These are phyloP conservation scores for Epichloe aotearoae DNA, from an alignment of 2,329 filamentous ascomycete species.

Conservation along the genomic window DNA sequence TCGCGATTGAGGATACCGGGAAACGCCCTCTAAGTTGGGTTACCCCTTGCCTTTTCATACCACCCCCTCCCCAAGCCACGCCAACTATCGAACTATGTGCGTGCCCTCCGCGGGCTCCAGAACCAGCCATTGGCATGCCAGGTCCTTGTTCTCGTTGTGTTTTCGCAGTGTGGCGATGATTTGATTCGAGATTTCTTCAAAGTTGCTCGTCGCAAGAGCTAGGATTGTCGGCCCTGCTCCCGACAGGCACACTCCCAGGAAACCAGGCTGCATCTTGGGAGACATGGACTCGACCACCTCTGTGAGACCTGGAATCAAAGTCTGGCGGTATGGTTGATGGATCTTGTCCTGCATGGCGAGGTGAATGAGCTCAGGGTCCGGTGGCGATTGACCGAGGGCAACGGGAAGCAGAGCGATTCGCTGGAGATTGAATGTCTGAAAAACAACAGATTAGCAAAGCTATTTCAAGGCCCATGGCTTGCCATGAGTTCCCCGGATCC, in stretches of 20 bases:
- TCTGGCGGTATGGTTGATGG: conserved; percentile 90
- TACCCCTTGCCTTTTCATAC: background rate
- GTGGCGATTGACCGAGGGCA: conserved; percentile 77
- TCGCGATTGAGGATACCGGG: background rate
- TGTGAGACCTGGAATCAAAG: conserved; percentile 78
- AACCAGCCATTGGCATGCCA: conserved; percentile 75
- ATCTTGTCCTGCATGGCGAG: conserved; percentile 98
- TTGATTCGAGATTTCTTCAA: conserved; percentile 69
- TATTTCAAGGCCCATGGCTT: background rate
- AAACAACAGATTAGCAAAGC: background rate
- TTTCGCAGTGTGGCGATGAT: conserved; percentile 63
- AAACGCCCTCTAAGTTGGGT: background rate
- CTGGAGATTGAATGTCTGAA: conserved; percentile 77
- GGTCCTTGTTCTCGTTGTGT: conserved; percentile 42
- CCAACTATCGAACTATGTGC: conserved; percentile 26
- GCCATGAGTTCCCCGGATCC: too few relatives aligned
- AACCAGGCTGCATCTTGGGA: conserved; percentile 70
- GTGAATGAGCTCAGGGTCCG: conserved; percentile 87
- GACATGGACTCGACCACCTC: conserved; percentile 88
- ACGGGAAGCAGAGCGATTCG: conserved; percentile 82
- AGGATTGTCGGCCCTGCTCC: conserved; percentile 92
- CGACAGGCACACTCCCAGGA: conserved; percentile 88
- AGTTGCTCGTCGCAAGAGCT: conserved; percentile 80
- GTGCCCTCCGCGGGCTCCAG: conserved; percentile 75
- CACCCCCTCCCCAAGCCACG: background rate